Evolutionary conservation across 202 grass and related monocot genomes (phyloP).

Genomic region (Elaeis oleifera): DNA sequence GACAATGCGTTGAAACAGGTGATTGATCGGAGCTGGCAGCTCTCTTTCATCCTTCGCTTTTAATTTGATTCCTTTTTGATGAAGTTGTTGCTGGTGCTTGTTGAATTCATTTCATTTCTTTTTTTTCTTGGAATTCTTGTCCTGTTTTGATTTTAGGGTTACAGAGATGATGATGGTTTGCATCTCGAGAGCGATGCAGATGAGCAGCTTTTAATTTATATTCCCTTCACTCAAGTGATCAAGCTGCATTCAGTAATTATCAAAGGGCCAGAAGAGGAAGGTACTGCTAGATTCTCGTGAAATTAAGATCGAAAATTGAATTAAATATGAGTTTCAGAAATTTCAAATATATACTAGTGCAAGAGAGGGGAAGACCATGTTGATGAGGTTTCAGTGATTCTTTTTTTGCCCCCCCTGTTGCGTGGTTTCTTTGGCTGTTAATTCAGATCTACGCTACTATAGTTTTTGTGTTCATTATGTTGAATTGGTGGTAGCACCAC

Average conservation of each 20-base stretch:
- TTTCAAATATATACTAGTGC: too few species aligned
- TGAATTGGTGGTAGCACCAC: too few species aligned
- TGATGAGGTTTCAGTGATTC: too few species aligned
- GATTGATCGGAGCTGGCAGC: not conserved
- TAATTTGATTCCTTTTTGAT: constrained; percentile 3
- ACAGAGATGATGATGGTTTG: constrained; percentile 73
- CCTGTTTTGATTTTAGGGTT: constrained; percentile 26
- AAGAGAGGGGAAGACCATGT: too few species aligned
- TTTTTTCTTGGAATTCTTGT: not conserved
- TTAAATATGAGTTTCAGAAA: too few species aligned
- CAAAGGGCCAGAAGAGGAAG: constrained; percentile 78
- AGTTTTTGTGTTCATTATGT: too few species aligned
- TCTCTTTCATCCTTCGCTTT: not conserved
- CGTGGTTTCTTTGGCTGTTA: too few species aligned
- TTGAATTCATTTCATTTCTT: not conserved
- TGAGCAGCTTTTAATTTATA: constrained; percentile 79
- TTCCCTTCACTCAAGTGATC: constrained; percentile 83
- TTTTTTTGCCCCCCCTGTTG: too few species aligned
- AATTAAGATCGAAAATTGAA: not conserved
- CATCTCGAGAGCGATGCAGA: constrained; percentile 84
- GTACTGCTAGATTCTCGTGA: constrained; percentile 20
- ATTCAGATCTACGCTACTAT: too few species aligned
- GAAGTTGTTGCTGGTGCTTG: not conserved
- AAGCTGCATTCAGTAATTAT: constrained; percentile 79
- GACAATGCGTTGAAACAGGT: constrained; percentile 88